Base-by-base conservation (phyloP, 2,329 filamentous ascomycete species). In the Zymoseptoria pseudotritici region DNA sequence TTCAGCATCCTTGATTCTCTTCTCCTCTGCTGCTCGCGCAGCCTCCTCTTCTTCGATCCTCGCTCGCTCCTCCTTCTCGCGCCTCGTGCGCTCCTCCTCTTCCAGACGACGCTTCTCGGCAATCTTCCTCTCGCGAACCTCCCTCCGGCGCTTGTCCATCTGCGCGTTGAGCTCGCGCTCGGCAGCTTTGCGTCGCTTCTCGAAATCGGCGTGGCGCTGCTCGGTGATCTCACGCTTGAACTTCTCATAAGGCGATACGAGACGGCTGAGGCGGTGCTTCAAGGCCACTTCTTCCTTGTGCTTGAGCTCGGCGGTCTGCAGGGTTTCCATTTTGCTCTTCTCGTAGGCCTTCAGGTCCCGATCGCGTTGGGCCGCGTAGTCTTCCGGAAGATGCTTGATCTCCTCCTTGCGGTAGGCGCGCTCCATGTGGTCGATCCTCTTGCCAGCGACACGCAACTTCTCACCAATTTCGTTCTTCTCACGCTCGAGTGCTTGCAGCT, bases 391-490 rank as follows among this genome's bases (percentile, higher is more conserved):
- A 77, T 97, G 93, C 84, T 97, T 96, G 71, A 88, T 79, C 77
- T 99, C 94, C 78, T 97, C 94, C 75, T 93, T 90, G 71, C 94
- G 88, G 83, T 95, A 95, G 46, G 94, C 94, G 79, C 94, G 90
- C 81, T 99, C 94, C 69, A 99, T 80, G 78, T 99, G 93, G 73
- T 99, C 94, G 70, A 97, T 90, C 65, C 94, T 89, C 85, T 97
- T 97, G 75, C 89, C 91, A 62, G 92, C 95, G 69, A 96, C 86
- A 70, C 91, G 88, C 57, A 97, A 85, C 74, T 89, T 91, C 78
- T 97, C 91, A 65, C 89, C 90, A 67, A 97, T 86, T 72, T 94
- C 91, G 72, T 93, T 96, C 87, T 97, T 99, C 82, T 97, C 94
- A 69, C 93, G 92, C 79, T 97, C 94, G 10, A 99, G 85, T 77